Evolutionary conservation across 2,329 filamentous ascomycete genomes (phyloP), one percentile per base, ranked within the genome.

Genomic region (Pyrenochaeta sp.): DNA sequence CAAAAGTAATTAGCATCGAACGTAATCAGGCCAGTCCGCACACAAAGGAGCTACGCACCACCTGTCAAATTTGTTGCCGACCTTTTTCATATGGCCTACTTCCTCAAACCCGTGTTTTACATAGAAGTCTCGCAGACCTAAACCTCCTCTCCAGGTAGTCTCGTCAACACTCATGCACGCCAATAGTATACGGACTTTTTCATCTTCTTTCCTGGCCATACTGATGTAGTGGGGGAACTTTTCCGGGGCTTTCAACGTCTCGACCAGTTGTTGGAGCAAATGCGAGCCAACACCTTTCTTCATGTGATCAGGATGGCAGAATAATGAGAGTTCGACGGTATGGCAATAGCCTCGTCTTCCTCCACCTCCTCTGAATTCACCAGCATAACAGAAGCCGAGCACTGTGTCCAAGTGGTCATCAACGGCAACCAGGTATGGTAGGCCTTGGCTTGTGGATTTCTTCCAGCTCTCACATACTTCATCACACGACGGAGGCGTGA

Each of bases 301-400:
- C 13, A 64, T 71, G 43, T 79, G 58, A 0, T 73, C 69, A 1
- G 73, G 76, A 56, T 77, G 77, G 46, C 78, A 72, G 55, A 79
- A 80, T 12, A 81, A 62, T 0, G 72, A 73, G 6, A 80, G 62
- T 57, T 81, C 79, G 8, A 79, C 78, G 0, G 78, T 79, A 7
- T 78, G 71, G 12, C 70, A 74, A 58, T 80, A 81, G 1, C 75
- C 75, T 22, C 74, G 61, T 65, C 77, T 68, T 27, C 66, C 64
- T 5, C 69, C 72, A 27, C 45, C 56, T 22, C 47, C 46, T 2
- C 77, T 72, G 53, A 78, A 81, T 2, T 72, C 71, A 5, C 72
- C 72, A 27, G 73, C 68, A 36, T 72, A 79, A 30, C 70, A 60
- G 55, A 76, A 81, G 24, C 78, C 78, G 10, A 77, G 52, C 1